These are phyloP conservation scores for Termitomyces sp. DNA, from an alignment of 768 basidiomycete genomes.

Conservation along the genomic window DNA sequence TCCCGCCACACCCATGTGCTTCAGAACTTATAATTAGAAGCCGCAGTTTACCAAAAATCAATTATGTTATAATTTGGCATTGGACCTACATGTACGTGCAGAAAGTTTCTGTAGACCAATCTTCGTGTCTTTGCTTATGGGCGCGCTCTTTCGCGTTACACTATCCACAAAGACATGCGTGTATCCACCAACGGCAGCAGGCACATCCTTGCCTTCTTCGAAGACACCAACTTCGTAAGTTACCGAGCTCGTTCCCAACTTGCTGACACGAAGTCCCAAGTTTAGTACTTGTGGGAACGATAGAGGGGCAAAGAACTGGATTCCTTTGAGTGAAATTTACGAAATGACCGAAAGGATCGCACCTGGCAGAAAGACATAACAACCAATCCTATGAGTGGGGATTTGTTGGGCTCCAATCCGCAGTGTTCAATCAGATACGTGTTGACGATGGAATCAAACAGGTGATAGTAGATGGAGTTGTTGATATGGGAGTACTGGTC, in stretches of 20 bases:
- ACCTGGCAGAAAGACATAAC: constrained; percentile 76
- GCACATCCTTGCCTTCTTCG: constrained; percentile 38
- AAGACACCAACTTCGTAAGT: constrained; percentile 82
- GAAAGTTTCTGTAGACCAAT: constrained; percentile 46
- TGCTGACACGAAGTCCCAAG: constrained; percentile 66
- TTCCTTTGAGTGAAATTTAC: not conserved
- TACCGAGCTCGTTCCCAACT: constrained; percentile 73
- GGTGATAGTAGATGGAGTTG: constrained; percentile 78
- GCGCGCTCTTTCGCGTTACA: constrained; percentile 51
- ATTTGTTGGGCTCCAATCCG: constrained; percentile 47
- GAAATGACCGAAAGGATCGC: not conserved
- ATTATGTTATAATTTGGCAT: constrained; percentile 15
- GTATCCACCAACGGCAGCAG: constrained; percentile 56
- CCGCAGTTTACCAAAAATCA: not conserved
- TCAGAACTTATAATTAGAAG: too few species aligned
- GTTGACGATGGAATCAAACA: constrained; percentile 82
- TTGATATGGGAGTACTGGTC: constrained; percentile 85
- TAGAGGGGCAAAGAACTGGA: constrained; percentile 69
- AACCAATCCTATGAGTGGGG: constrained; percentile 69
- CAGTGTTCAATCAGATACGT: constrained; percentile 72
- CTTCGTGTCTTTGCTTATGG: constrained; percentile 42
- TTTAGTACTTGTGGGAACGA: constrained; percentile 73
- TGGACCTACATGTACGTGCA: constrained; percentile 19
- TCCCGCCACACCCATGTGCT: not conserved
- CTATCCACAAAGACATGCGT: constrained; percentile 84